Evolutionary conservation across 106 monocot genomes (phyloP), one percentile per base, ranked within the genome.

Genomic region (Allium cepa): DNA sequence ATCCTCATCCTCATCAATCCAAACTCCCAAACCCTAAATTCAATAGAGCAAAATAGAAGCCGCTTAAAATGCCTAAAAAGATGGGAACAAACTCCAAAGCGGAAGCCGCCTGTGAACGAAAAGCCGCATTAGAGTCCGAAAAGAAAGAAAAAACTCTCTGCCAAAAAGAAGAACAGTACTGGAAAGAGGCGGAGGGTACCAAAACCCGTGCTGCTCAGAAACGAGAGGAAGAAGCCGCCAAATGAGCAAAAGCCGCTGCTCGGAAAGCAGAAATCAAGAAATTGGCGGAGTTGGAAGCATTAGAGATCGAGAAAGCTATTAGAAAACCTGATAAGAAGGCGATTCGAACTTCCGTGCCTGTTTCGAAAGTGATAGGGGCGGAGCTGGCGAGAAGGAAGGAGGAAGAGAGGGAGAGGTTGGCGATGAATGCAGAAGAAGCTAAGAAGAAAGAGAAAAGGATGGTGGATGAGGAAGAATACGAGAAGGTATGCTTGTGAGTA

Each of bases 401-500:
- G 69, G 74, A 78, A 61, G 92, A 92, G 82, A 88, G 88, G 68
- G 85, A 88, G 80, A 68, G 72, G 69, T 8, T 92, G 9, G 58
- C 69, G 55, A 68, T 62, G 59, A 77, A 80, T 16, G 82, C 86
- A 0, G 96, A 97, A 64, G 80, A 61, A 26, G 79, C 83, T 11
- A 91, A 86, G 91, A 96, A 88, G 76, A 80, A 75, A 67, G 81
- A 88, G 76, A 76, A 18, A 46, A 65, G 95, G 69, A 80, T 66
- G 65, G 89, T 88, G 9, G 88, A 78, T 11, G 92, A 92, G n/a
- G n/a, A n/a, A n/a, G n/a, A n/a, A n/a, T n/a, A n/a, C n/a, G n/a
- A n/a, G n/a, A n/a, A n/a, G n/a, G 80, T 91, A 92, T 97, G 53
- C 79, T 97, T 46, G 86, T 97, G 58, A 78, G 50, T 13, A 97